Percentiles rank a stretch among this genome's conserved stretches.
These are phyloP conservation scores for Syncephalastrum racemosum DNA, from an alignment of 371 early-diverging fungal species.

Conservation along the genomic window DNA sequence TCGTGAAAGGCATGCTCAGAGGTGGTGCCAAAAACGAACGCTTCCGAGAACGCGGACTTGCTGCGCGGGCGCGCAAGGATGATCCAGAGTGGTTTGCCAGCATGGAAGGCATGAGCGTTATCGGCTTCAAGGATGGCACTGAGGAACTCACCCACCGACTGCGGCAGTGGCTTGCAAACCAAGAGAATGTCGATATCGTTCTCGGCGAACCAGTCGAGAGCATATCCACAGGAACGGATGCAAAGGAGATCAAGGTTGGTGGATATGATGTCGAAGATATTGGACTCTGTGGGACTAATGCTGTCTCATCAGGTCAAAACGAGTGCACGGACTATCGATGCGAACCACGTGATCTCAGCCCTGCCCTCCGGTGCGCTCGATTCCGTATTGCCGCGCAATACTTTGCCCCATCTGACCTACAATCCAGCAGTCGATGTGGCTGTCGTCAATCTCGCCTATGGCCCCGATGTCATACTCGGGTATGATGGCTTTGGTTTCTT, in stretches of 20 bases:
- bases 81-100: slow-evolving; percentile 60
- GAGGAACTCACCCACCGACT: slow-evolving; percentile 68
- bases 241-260: slow-evolving; percentile 9
- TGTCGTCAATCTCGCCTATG: slow-evolving; percentile 84
- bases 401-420: slow-evolving; percentile 42
- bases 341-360: slow-evolving; percentile 69
- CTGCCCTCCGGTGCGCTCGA: slow-evolving; percentile 57
- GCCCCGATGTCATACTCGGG: slow-evolving; percentile 36
- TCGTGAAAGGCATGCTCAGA: slow-evolving; percentile 44
- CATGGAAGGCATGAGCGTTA: slow-evolving; percentile 67
- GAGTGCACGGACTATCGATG: slow-evolving; percentile 22
- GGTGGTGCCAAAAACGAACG: slow-evolving; percentile 34
- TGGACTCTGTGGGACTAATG: not conserved
- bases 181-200: slow-evolving; percentile 56
- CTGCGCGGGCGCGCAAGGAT: slow-evolving; percentile 31
- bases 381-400: slow-evolving; percentile 22
- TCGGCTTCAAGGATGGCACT: slow-evolving; percentile 81
- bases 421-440: slow-evolving; percentile 81
- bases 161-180: slow-evolving; percentile 37
- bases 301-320: slow-evolving; percentile 25
- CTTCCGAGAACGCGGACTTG: slow-evolving; percentile 42
- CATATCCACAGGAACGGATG: slow-evolving; percentile 20
- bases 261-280: not conserved
- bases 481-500: slow-evolving; percentile 90
- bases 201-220: slow-evolving; percentile 39